Base-by-base conservation (phyloP, 2,329 filamentous ascomycete genomes). In the Alternaria burnsii region DNA sequence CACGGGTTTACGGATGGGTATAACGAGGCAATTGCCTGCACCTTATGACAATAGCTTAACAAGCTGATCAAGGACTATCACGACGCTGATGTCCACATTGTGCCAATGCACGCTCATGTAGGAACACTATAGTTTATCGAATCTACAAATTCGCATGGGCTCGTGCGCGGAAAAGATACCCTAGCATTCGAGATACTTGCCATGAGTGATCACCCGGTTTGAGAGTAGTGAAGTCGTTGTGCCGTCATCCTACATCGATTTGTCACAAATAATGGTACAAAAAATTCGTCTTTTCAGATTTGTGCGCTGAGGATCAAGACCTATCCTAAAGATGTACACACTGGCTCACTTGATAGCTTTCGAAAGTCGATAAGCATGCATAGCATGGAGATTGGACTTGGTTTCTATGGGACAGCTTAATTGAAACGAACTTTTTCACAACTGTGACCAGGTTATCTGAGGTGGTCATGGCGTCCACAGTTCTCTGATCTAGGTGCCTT, bases 91-190 rank as follows among this genome's bases (percentile, higher is more conserved):
- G 57, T 66, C 50, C 54, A 52, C 57, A n/a, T 24, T 30, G 58
- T 58, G 63, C 59, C 64, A 69, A 69, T 60, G 67, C 65, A 71
- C 66, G 65, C 66, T 67, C 62, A 65, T 65, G 60, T 55, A 64
- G 61, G 62, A 36, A 36, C 18, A 36, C 28, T 52, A 22, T 57
- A 57, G 54, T 57, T 34, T 28, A 57, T 43, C 52, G 43, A 63
- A 64, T 63, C 48, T 55, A 62, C 61, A 54, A 52, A 68, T 62
- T 65, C 58, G 58, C 70, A 71, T 72, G 54, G 68, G 63, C 70
- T 68, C 70, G 70, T 72, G 67, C 68, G 55, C 58, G 55, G 52
- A 65, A 67, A 59, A 56, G n/a, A 50, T 16, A 52, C 18, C n/a
- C 12, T 24, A 10, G 36, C 41, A n/a, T 32, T 18, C 22, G 12